Evolutionary conservation across 2,329 filamentous ascomycete genomes (phyloP), one percentile per base, ranked within the genome.

Genomic region (Ceratocystis huliohia): DNA sequence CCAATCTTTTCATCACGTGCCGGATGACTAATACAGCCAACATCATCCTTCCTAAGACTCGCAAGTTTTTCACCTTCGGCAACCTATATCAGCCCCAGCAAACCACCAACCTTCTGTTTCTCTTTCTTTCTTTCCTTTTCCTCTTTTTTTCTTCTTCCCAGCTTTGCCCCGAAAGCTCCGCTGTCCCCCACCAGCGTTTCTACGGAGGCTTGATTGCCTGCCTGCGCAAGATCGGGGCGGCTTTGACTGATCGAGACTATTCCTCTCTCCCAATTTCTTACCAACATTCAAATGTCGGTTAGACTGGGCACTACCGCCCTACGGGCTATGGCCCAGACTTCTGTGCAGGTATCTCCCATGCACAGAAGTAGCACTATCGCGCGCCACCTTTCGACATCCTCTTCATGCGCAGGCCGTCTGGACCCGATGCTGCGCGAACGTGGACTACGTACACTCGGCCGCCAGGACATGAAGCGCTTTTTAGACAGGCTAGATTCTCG

Each of bases 81-180:
- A 50, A 28, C 50, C 46, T 56, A 66, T 61, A 66, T 50, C 56
- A 62, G 62, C 53, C 64, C 28, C 64, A 53, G 48, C 48, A 25
- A 22, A 50, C 48, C 48, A 50, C 8, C 48, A 20, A 50, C 6
- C 48, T 25, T 50, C 46, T 37, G 44, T 37, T 45, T 20, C 3
- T 5, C 28, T 20, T 20, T 50, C 25, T 37, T 30, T 56, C 20
- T 59, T 61, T 50, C 25, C 37, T 64, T 45, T 53, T 44, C 17
- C 61, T 65, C 53, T 61, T 65, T 46, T 65, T 53, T 64, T 64
- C 63, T 56, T 61, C 45, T 62, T 62, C 62, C 50, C 25, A 65
- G 67, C 62, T 61, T 68, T 56, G 57, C 8, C 68, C 70, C 4
- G 70, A 73, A 68, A 68, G 71, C 3, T 69, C 69, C 33, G 69